Base-by-base conservation (phyloP, 768 basidiomycete genomes). In the Dioszegia aurantiaca region DNA sequence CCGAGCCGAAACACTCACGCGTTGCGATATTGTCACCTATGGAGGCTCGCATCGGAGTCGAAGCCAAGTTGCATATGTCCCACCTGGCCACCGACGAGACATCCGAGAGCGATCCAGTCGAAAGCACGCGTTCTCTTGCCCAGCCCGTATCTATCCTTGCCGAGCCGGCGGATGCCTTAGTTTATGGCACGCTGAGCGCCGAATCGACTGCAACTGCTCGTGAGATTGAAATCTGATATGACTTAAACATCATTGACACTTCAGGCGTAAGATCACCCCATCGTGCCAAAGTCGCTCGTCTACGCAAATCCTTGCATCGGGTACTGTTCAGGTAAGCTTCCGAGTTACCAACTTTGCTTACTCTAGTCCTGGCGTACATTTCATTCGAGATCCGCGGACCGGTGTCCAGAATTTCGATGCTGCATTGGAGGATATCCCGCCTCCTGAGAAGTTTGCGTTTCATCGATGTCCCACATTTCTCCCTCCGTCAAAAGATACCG, bases 311-410 rank as follows among this genome's bases (percentile, higher is more conserved):
- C 11, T 78, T 91, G 5, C 83, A 85, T 39, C 81, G 86, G 3
- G 86, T 86, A 0, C 77, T 90, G 36, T 88, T 88, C 81, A 89
- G 86, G 87, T 88, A 69, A 47, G 83, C 46, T 30, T 80, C 11
- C 42, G 12, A 12, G 58, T 44, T n/a, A 24, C 53, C 57, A 31
- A 40, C 59, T 33, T 3, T 24, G 40, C 45, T 60, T 45, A 58
- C 33, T 58, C 23, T 59, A 95, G 92, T 64, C 89, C 88, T 4
- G 89, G 89, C 10, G 86, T 93, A 0, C 89, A 91, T 65, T 89
- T 89, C 86, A 77, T 95, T 1, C 84, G 85, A 67, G 91, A 98
- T 70, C 88, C 90, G 0, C 81, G 88, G 17, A 88, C 90, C 0
- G 81, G 84, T 4, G 86, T 90, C 14, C 93, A 88, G 78, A 93